Percentiles rank a stretch among this genome's conserved stretches.
phyloP scores from a whole-genome alignment of 23 red algal genomes.

The Gracilariopsis chorda region DNA sequence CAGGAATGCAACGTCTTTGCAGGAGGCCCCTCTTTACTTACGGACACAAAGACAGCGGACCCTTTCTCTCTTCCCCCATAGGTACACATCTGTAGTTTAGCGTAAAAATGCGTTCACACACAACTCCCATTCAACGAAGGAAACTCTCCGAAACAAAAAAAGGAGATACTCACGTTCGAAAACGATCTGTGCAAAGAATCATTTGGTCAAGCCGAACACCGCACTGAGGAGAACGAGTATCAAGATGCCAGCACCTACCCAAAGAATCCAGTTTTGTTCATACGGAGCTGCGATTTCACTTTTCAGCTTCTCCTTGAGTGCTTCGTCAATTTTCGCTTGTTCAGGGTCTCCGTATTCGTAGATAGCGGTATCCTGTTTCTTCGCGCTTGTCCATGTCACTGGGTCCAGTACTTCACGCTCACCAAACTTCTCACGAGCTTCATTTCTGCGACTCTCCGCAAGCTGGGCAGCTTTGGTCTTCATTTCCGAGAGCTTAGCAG shows the following conservation, averaged over 20 bases:
- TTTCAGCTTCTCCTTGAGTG: slow-evolving; percentile 73
- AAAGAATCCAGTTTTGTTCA: slow-evolving; percentile 82
- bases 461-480: slow-evolving; percentile 62
- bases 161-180: too few relatives aligned
- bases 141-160: too few relatives aligned
- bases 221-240: slow-evolving; percentile 52
- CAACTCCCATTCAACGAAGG: too few relatives aligned
- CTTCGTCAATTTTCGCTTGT: slow-evolving; percentile 56
- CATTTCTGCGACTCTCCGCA: slow-evolving; percentile 49
- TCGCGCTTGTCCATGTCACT: slow-evolving; percentile 66
- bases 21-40: too few relatives aligned
- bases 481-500: slow-evolving; percentile 54
- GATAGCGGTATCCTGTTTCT: background rate
- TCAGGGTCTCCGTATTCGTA: slow-evolving; percentile 67
- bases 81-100: too few relatives aligned
- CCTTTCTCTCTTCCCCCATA: too few relatives aligned
- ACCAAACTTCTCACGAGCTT: slow-evolving; percentile 91
- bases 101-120: too few relatives aligned
- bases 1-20: too few relatives aligned
- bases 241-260: slow-evolving; percentile 56
- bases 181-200: too few relatives aligned
- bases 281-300: slow-evolving; percentile 75
- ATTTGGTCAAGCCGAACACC: slow-evolving; percentile 33
- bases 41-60: too few relatives aligned
- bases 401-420: slow-evolving; percentile 92